phyloP scores from a whole-genome alignment of 2,329 filamentous ascomycete genomes.

The Ophiostoma piceae region DNA sequence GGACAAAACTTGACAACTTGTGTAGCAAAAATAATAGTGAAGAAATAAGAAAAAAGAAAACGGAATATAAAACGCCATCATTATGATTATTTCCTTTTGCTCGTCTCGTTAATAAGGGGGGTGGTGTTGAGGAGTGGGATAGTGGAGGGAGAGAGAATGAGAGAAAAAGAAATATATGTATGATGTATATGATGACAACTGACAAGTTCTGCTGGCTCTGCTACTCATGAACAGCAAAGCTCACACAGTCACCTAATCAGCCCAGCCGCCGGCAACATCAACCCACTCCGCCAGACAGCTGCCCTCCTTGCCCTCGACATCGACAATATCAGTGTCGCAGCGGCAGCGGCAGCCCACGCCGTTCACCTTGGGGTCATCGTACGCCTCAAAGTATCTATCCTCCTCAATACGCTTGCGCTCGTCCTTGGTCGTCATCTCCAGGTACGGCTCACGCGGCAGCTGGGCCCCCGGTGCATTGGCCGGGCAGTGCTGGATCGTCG shows the following conservation, averaged over 20 bases:
- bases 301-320: constrained; percentile 95
- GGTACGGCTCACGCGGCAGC: constrained; percentile 69
- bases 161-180: constrained; percentile 2
- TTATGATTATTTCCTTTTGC: constrained; percentile 24
- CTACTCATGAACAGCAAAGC: neutral
- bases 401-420: constrained; percentile 83
- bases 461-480: constrained; percentile 90
- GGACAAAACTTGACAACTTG: constrained; percentile 13
- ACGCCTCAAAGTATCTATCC: constrained; percentile 91
- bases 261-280: constrained; percentile 91
- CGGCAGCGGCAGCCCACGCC: constrained; percentile 94
- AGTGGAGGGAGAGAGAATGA: neutral
- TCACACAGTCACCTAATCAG: constrained; percentile 36
- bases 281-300: constrained; percentile 96
- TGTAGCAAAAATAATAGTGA: neutral
- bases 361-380: constrained; percentile 85
- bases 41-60: constrained; percentile 1
- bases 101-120: constrained; percentile 17
- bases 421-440: constrained; percentile 75
- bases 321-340: constrained; percentile 95
- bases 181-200: neutral
- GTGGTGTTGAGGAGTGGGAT: neutral
- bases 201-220: neutral
- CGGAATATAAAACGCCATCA: constrained; percentile 23
- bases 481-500: constrained; percentile 96